phyloP scores from a whole-genome alignment of 495 filamentous ascomycete species.

The Penicillium odoratum region DNA sequence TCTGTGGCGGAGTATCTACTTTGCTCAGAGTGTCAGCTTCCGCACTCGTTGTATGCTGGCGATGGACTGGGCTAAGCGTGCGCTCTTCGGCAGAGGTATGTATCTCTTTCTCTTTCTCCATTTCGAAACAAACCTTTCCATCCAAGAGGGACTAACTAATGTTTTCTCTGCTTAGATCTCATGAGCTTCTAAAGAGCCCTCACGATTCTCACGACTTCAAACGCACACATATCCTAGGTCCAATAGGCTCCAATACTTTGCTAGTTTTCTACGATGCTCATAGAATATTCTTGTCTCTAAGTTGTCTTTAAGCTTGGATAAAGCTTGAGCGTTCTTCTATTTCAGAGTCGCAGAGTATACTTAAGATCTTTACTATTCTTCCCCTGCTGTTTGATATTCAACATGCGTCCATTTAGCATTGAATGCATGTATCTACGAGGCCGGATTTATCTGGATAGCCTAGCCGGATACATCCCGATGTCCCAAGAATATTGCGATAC shows the following conservation, averaged over 20 bases:
- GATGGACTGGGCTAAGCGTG: conserved; percentile 98
- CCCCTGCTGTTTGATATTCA: neutral
- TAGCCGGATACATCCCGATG: neutral
- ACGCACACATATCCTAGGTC: neutral
- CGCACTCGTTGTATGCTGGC: conserved; percentile 86
- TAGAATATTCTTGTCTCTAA: neutral
- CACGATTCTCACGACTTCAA: neutral
- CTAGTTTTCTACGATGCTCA: neutral
- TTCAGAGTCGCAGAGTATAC: neutral
- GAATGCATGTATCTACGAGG: neutral
- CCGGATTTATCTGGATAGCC: neutral
- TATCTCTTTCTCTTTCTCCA: conserved; percentile 8
- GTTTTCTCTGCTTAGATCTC: conserved; percentile 47
- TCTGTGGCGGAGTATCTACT: conserved; percentile 95
- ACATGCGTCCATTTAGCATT: neutral
- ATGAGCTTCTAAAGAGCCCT: conserved; percentile 58
- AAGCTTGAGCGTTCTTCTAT: neutral
- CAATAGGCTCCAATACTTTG: neutral
- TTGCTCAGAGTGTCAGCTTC: conserved; percentile 95
- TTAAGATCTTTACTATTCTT: too few relatives aligned
- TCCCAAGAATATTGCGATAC: neutral
- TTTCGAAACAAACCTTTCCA: conserved; percentile 6
- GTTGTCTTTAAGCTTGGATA: neutral
- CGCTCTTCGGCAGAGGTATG: conserved; percentile 93
- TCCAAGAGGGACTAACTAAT: conserved; percentile 3